Evolutionary conservation across 108 stramenopile genomes (phyloP), one percentile per base, ranked within the genome.

Genomic region (Nitzschia sp.): DNA sequence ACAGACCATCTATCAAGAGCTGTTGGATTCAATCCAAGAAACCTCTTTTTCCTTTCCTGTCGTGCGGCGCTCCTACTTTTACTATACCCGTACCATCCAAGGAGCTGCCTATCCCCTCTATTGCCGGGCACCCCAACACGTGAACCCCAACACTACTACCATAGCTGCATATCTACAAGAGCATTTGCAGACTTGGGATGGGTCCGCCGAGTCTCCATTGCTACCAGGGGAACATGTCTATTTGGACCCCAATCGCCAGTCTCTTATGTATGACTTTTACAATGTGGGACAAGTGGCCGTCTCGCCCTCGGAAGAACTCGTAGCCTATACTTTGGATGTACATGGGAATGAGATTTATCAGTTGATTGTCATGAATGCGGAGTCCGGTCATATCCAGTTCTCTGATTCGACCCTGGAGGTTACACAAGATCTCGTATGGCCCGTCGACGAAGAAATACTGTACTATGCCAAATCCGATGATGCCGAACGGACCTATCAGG

Each of bases 401-500:
- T 15, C 46, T 2, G 46, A 48, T 48, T 3, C 46, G 3, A 48
- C 46, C 17, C 46, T 48, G 14, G n/a, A 48, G 6, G 6, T 48
- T 17, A 63, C 51, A 69, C 67, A 52, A 22, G n/a, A 29, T 12
- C 19, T 94, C 15, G 76, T 64, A 12, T 98, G 97, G 97, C 88
- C 92, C 44, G 63, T 68, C 0, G 92, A 92, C 39, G 83, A 86
- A 46, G 55, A 78, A 46, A 82, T 82, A 10, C 9, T 97, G 6
- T 97, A 84, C 71, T 95, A 92, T 68, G 60, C 91, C 51, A 89
- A 91, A 64, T 65, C 93, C 58, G 92, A 94, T 70, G 92, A 87
- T 40, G 65, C 79, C 0, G 70, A 84, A 43, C 77, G 89, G 10
- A 86, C 92, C 15, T 86, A 88, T 79, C 79, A 70, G 22, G 65